phyloP scores from a whole-genome alignment of 768 basidiomycete genomes.

The Pisolithus orientalis region DNA sequence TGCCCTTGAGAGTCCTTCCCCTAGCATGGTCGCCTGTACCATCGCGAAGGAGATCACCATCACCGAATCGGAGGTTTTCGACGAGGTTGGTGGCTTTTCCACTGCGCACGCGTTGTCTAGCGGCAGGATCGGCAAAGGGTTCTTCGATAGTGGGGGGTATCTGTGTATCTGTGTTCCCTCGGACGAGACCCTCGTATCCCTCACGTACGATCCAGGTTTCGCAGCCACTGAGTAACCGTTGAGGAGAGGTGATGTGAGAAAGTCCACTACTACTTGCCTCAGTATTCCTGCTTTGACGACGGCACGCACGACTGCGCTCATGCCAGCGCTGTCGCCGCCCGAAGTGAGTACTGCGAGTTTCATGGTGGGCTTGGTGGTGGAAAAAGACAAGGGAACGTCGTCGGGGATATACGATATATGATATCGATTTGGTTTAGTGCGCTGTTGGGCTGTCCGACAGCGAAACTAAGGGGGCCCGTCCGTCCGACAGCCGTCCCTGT shows the following conservation, averaged over 20 bases:
- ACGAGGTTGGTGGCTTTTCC: slow-evolving; percentile 38
- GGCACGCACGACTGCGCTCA: slow-evolving; percentile 92
- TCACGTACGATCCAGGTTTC: slow-evolving; percentile 96
- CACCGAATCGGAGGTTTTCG: slow-evolving; percentile 78
- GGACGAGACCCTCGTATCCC: slow-evolving; percentile 96
- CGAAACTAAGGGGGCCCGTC: too few relatives aligned
- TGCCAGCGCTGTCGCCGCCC: slow-evolving; percentile 96
- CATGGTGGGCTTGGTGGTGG: slow-evolving; percentile 35
- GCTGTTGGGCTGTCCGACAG: too few relatives aligned
- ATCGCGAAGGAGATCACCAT: slow-evolving; percentile 69
- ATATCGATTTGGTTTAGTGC: too few relatives aligned
- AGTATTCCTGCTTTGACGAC: slow-evolving; percentile 91
- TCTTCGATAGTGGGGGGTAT: slow-evolving; percentile 20
- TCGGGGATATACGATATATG: not conserved
- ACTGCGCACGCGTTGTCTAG: slow-evolving; percentile 9
- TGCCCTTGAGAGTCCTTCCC: slow-evolving; percentile 76
- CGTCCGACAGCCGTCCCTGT: too few relatives aligned
- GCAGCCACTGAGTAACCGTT: slow-evolving; percentile 61
- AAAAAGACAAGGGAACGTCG: not conserved
- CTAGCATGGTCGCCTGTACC: slow-evolving; percentile 69
- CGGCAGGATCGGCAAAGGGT: slow-evolving; percentile 24
- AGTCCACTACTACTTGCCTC: slow-evolving; percentile 50
- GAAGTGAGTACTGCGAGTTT: slow-evolving; percentile 93
- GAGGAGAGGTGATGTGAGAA: not conserved
- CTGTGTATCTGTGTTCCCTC: slow-evolving; percentile 60